Base-by-base conservation (phyloP, 805 yeast species). In the Saccharomycopsis amapae region DNA sequence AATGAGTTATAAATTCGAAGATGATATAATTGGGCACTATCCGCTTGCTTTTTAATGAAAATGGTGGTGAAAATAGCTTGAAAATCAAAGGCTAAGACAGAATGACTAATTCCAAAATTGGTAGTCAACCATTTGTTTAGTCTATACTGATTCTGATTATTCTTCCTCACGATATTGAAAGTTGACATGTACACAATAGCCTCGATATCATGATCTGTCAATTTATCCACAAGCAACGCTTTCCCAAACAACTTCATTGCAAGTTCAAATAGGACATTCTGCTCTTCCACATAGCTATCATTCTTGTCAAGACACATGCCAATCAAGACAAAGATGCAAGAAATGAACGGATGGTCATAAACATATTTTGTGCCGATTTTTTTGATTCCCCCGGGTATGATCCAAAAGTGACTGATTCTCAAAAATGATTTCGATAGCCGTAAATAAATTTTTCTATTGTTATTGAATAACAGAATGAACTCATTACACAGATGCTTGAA, bases 181-280 rank as follows among this genome's bases (percentile, higher is more conserved):
- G 73, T 59, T 18, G 77, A 68, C 42, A 78, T 66, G 54, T 78
- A 78, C 23, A 77, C 54, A 6, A 78, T 68, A 0, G 80, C 81
- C 55, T 78, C 84, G 30, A 76, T 69, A 53, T 78, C 83, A 57
- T 75, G 79, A 52, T 75, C 80, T 3, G 73, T 73, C 25, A 77
- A 57, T n/a, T 75, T 74, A 36, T 69, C 72, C 3, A 76, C 70
- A 55, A 72, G 67, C 22, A 72, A 55, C 0, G 78, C 72, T 42
- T 69, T 66, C 1, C 78, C 72, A 7, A 75, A 53, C n/a, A 76
- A 58, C 30, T 69, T 63, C 37, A 72, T 71, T 0, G 78, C 75
- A n/a, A 75, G 56, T 45, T 68, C 63, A 50, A 73, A 73, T 28
- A 78, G 53, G 17, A 61, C 57, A 39, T 65, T 68, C 52, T 76